Evolutionary conservation across 495 filamentous ascomycete genomes (phyloP), one percentile per base, ranked within the genome.

Genomic region (Penicillium chermesinum): DNA sequence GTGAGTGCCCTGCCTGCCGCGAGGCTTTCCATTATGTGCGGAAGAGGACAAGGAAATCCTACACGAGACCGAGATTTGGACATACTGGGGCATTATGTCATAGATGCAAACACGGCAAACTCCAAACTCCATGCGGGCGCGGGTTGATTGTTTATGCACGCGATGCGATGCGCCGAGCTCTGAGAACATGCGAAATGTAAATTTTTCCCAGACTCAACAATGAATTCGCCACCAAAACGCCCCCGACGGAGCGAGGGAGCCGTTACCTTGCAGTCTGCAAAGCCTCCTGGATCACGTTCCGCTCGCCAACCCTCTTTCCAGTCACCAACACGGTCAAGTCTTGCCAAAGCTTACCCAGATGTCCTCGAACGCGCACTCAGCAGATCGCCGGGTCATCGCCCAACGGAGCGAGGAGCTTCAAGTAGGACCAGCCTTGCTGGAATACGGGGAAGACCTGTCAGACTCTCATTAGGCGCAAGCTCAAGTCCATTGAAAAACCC

Each of bases 271-370:
- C 59, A 69, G 36, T 57, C 55, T 19, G 19, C 45, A 38, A 48
- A 62, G 17, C 44, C 67, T 50, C 63, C 10, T 38, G 19, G 18
- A 59, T 49, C 48, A 38, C 61, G 50, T 34, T 58, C 67, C 35
- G 53, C 54, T 9, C 42, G 52, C 22, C 76, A 76, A 3, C 75
- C 77, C 0, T 86, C 83, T 0, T 86, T 81, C 57, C 77, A 79
- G 36, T 84, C 83, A 3, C 85, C 84, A 3, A 86, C 82, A 0
- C 78, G 75, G 53, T 74, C 82, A 3, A 86, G 79, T 53, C 59
- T 86, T 14, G 77, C 82, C 52, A 77, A 79, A 57, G 77, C 79
- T 50, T 77, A 86, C 55, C 81, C 84, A 6, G 78, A 79, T 7
- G 64, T 82, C 13, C 54, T 84, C 36, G 66, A 72, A 39, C 75